These are phyloP conservation scores for Zychaea mexicana DNA, from an alignment of 371 early-diverging fungal genomes.

Conservation along the genomic window DNA sequence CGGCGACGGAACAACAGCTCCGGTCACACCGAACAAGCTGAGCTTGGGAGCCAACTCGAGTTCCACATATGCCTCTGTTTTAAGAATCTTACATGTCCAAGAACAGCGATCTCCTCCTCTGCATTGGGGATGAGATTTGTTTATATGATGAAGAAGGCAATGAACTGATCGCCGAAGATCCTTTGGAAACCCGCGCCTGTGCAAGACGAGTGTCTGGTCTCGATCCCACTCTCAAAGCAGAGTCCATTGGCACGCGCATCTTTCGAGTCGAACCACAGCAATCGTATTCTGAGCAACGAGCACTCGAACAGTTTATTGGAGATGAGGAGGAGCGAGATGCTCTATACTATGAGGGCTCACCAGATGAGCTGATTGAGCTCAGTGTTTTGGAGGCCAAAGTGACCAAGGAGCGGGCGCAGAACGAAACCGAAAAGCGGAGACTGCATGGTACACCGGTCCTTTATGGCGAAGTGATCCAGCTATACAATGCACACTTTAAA, in stretches of 20 bases:
- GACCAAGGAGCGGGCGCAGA: slow-evolving; percentile 34
- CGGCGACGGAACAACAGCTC: background rate
- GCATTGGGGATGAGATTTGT: slow-evolving; percentile 38
- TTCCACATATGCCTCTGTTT: background rate
- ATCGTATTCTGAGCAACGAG: slow-evolving; percentile 26
- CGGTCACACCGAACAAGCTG: background rate
- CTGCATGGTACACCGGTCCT: slow-evolving; percentile 48
- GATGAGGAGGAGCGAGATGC: slow-evolving; percentile 24
- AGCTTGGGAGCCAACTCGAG: background rate
- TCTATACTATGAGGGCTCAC: slow-evolving; percentile 23
- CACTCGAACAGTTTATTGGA: slow-evolving; percentile 29
- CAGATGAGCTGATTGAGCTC: slow-evolving; percentile 30
- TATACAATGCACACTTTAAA: slow-evolving; percentile 48
- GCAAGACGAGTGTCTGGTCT: slow-evolving; percentile 18
- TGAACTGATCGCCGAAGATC: slow-evolving; percentile 35
- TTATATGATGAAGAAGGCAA: slow-evolving; percentile 34
- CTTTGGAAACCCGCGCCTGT: slow-evolving; percentile 36
- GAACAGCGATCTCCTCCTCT: slow-evolving; percentile 26
- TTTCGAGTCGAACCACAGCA: slow-evolving; percentile 43
- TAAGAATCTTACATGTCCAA: slow-evolving; percentile 14
- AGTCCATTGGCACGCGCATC: slow-evolving; percentile 32
- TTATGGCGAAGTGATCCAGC: slow-evolving; percentile 57
- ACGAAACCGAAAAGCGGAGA: slow-evolving; percentile 39
- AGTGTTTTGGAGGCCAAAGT: slow-evolving; percentile 27
- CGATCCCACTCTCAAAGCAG: slow-evolving; percentile 18